A percentile compares a stretch with the other conserved stretches of the same genome.
Conservation (phyloP, 257 asterid species). For the Coffea eugenioides region DNA sequence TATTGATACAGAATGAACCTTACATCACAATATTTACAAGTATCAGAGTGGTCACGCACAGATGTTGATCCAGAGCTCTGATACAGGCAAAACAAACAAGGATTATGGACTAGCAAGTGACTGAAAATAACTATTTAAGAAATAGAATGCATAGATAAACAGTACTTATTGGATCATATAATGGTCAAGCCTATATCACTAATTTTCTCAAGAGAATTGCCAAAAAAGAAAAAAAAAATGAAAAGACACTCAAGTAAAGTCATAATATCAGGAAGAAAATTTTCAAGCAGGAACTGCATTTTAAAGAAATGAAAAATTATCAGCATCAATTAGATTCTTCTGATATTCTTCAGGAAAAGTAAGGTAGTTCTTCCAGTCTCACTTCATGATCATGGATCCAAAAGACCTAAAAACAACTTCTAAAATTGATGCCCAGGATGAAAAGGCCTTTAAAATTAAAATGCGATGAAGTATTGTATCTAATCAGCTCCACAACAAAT, state of each 20-base stretch:
- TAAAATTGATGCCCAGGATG: neutral
- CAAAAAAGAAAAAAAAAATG: neutral
- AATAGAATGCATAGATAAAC: neutral
- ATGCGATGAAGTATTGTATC: neutral
- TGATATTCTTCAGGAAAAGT: neutral
- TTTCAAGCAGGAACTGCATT: neutral
- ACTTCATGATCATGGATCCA: neutral
- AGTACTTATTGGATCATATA: neutral
- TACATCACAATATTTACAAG: constrained; percentile 83
- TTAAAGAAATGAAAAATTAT: neutral
- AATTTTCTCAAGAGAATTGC: neutral
- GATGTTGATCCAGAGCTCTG: constrained; percentile 48
- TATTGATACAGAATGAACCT: constrained; percentile 40
- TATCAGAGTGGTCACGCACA: constrained; percentile 23
- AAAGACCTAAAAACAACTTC: neutral
- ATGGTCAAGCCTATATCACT: neutral
- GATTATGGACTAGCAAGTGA: constrained; percentile 25
- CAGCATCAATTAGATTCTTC: neutral
- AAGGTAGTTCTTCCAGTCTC: neutral
- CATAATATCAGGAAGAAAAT: neutral
- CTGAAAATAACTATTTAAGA: constrained; percentile 11
- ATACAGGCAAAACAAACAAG: constrained; percentile 32
- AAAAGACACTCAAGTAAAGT: neutral
- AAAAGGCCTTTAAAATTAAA: neutral
- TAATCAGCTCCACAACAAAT: neutral